Base-by-base conservation (phyloP, 768 basidiomycete species). In the Kwoniella dejecticola region DNA sequence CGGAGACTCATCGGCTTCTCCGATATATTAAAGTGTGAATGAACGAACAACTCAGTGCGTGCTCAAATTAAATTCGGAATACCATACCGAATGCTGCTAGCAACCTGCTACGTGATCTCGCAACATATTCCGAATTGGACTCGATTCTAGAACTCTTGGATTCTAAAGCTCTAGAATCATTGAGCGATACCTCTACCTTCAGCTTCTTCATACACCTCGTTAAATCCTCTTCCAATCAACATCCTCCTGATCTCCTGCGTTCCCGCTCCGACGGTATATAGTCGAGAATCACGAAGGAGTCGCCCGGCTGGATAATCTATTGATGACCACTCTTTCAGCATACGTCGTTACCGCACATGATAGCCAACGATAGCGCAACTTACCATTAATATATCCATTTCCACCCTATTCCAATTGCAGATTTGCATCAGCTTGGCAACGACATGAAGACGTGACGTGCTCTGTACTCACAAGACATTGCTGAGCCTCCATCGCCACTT, bases 251-350 rank as follows among this genome's bases (percentile, higher is more conserved):
- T 93, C 81, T 95, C 93, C 77, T 96, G 94, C 23, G 93, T 93
- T 17, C 94, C 94, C n/a, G 94, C 94, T 26, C 94, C 94, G 60
- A 97, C 92, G 24, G 90, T 87, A 77, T 96, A 97, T 42, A 97
- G 79, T 67, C 91, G 82, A 15, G 93, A 84, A 75, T 97, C 94
- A 48, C 93, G 85, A 45, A 96, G 81, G 68, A 93, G 85, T 30
- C 94, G 87, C 15, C 91, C 93, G 68, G 88, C 85, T 3, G 91
- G 90, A 70, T 94, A 97, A 67, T 97, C 93, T 93, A 69, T 7
- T 17, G n/a, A 42, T 31, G 15, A 31, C n/a, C 7, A 36, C 33
- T 36, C 27, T 15, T 11, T 49, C 24, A 52, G 49, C 49, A 26
- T 45, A 12, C 19, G 17, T 15, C 31, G 11, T 30, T n/a, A 23